These are phyloP conservation scores for Lichtheimia hyalospora DNA, from an alignment of 371 early-diverging fungal species.

Conservation along the genomic window DNA sequence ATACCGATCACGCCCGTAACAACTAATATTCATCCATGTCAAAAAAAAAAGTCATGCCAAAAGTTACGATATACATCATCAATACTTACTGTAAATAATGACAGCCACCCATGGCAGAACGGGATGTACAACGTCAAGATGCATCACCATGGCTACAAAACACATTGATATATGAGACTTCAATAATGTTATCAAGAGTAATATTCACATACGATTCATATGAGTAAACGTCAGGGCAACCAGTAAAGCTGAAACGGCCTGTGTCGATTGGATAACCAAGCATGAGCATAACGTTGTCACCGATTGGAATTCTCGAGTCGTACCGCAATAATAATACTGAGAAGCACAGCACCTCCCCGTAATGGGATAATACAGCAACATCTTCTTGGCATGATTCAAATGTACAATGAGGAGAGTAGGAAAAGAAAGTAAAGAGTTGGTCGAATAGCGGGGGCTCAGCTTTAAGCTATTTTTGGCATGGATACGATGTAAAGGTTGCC, in stretches of 20 bases:
- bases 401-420: no score
- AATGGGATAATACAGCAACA: constrained; percentile 50
- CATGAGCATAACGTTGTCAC: neutral
- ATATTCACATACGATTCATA: constrained; percentile 33
- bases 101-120: constrained; percentile 38
- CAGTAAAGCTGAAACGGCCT: constrained; percentile 33
- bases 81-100: constrained; percentile 23
- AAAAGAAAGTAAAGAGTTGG: no score
- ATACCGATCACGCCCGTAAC: constrained; percentile 30
- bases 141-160: constrained; percentile 39
- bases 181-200: neutral
- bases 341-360: constrained; percentile 34
- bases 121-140: constrained; percentile 27
- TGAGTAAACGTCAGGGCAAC: constrained; percentile 33
- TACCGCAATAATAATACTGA: constrained; percentile 32
- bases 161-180: neutral
- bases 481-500: no score
- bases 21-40: neutral
- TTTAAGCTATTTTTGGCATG: no score
- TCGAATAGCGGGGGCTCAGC: no score
- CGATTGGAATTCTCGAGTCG: neutral
- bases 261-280: neutral
- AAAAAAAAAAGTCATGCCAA: neutral
- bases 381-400: constrained; percentile 13
- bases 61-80: no score